Evolutionary conservation across 2,329 filamentous ascomycete genomes (phyloP), one percentile per base, ranked within the genome.

Genomic region (Huntiella omanensis): DNA sequence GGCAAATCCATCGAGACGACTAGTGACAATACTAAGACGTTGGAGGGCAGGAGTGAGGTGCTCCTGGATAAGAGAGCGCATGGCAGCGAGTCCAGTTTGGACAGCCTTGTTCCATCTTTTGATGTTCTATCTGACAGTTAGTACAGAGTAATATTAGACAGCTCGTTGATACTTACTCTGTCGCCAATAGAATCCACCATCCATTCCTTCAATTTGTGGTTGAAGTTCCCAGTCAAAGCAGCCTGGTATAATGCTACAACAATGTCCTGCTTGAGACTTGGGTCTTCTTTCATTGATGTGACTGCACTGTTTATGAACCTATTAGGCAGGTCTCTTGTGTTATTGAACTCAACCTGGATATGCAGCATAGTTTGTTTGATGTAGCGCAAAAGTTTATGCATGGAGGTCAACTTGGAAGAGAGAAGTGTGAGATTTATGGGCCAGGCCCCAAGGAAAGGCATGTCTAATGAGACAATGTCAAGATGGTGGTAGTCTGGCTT

Each of bases 51-150:
- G 91, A 2, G 96, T 69, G 44, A 95, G 76, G 58, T 92, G 87
- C 57, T 94, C 80, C 56, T 94, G 87, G 0, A 86, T 68, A 10
- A 96, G 68, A 45, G 75, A 73, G 43, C 85, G 75, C 7, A 96
- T 69, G 46, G 76, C 80, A 50, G 83, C 77, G 15, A 95, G 78
- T 1, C 86, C 84, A 3, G 76, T 75, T 1, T 74, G 70, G 2
- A 92, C 81, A 4, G 83, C 80, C 56, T 88, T 92, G 52, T 96
- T 87, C 91, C 91, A 98, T 42, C 91, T 71, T 61, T 94, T 95
- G 55, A 93, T 83, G 0, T 86, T 86, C 80, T 91, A 33, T 3
- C 22, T 8, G 15, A 13, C 1, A 12, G 28, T 36, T 46, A 40
- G 50, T 49, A 47, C 52, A 56, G 41, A 55, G 48, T 19, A 35